These are phyloP conservation scores for Lentinula detonsa DNA, from an alignment of 768 basidiomycete species.

Conservation along the genomic window DNA sequence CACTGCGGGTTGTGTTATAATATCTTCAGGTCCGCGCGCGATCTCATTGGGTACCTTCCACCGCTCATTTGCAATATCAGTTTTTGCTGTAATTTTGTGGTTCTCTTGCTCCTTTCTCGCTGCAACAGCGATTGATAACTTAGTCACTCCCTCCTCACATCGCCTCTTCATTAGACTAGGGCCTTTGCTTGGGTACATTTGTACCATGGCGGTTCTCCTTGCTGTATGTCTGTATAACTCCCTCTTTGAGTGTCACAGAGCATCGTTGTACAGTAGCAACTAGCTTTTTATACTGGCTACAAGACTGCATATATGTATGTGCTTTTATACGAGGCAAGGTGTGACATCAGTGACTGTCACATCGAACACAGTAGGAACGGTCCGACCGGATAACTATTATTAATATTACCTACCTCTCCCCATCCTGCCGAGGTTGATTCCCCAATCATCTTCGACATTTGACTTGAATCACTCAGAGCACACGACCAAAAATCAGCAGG, in stretches of 20 bases:
- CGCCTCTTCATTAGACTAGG: neutral
- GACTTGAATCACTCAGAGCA: neutral
- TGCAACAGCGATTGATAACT: neutral
- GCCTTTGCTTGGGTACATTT: neutral
- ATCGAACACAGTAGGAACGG: neutral
- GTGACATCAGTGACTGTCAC: neutral
- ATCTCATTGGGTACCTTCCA: neutral
- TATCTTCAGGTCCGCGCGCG: neutral
- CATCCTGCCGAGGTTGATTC: neutral
- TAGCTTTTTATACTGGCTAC: neutral
- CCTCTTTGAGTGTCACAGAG: neutral
- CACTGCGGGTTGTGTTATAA: neutral
- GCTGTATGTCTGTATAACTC: neutral
- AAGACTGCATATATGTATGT: neutral
- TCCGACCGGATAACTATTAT: neutral
- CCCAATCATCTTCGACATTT: neutral
- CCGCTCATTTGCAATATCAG: neutral
- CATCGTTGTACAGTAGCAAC: neutral
- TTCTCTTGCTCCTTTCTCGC: neutral
- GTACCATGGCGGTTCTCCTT: neutral
- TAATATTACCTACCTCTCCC: neutral
- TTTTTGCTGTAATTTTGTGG: neutral
- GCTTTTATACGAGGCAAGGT: neutral
- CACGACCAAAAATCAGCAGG: neutral
- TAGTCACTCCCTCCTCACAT: neutral